Evolutionary conservation across 352 stramenopile genomes (phyloP), one percentile per base, ranked within the genome.

Genomic region (Pythium brassicae): DNA sequence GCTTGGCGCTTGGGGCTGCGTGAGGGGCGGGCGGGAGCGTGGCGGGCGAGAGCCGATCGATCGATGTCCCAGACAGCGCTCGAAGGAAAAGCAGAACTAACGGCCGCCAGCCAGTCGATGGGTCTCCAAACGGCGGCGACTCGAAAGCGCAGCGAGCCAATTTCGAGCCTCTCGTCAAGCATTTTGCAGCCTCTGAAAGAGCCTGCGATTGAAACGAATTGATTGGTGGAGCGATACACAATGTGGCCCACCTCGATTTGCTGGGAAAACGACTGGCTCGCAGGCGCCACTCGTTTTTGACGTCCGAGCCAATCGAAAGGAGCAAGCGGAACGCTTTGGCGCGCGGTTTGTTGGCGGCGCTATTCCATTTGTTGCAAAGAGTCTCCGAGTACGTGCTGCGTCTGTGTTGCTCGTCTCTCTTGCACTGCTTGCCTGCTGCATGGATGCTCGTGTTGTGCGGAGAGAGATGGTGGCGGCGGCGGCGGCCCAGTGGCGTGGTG

Each of bases 281-380:
- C 12, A 22, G 19, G n/a, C 10, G 40, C n/a, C 17, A 12, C 22
- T 46, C 8, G 17, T 26, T 26, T n/a, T 37, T 7, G 32, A 37
- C 32, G 14, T 37, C 32, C 8, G 14, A 37, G 32, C 32, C 32
- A 14, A 37, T 37, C 14, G 32, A 37, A 14, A 7, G 32, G 49
- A 26, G 29, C 20, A 14, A 29, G 35, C 45, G 45, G 17, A 11
- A 34, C 32, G 32, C 32, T 37, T 37, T 37, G 8, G 45, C 45
- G 15, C 15, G 15, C 14, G n/a, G 26, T 26, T 25, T 25, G 14
- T 19, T 7, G 23, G 7, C 0, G 23, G 32, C 44, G 55, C 14
- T 53, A 63, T 67, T 63, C 64, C 72, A 78, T 81, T 86, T 90
- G 83, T 92, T 92, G 83, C 83, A 89, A 86, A 89, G 77, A 86